A percentile compares a stretch with the other conserved stretches of the same genome.
phyloP scores from a whole-genome alignment of 2,329 filamentous ascomycete genomes.

The Sarocladiaceae sp. region DNA sequence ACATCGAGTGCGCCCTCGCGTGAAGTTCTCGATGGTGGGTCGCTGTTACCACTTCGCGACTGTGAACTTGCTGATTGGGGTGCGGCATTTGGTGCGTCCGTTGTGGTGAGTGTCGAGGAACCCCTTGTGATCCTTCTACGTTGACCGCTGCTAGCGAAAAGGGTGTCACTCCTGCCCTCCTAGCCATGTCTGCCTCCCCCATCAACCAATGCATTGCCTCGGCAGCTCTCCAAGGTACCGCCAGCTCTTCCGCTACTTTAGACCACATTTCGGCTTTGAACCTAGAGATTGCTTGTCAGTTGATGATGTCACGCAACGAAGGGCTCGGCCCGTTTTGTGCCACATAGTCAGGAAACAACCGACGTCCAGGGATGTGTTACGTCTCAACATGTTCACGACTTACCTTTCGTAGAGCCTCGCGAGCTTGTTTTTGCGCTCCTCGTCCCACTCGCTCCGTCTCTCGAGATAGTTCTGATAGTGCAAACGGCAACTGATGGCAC shows the following conservation, averaged over 20 bases:
- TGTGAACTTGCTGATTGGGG: conserved; percentile 23
- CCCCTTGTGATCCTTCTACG: conserved; percentile 30
- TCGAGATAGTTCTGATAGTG: conserved; percentile 98
- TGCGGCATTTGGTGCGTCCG: conserved; percentile 14
- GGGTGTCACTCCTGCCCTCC: conserved; percentile 81
- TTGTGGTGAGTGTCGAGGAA: conserved; percentile 31
- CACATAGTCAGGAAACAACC: neutral
- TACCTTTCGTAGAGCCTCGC: conserved; percentile 94
- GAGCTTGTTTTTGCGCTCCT: conserved; percentile 95
- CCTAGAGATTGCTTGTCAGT: conserved; percentile 40
- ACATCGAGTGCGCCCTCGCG: conserved; percentile 16
- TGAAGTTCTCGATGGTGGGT: conserved; percentile 17
- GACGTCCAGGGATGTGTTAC: neutral
- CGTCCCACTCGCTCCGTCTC: conserved; percentile 89
- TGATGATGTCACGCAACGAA: neutral
- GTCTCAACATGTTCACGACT: conserved; percentile 21
- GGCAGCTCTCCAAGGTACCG: conserved; percentile 88
- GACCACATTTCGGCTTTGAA: conserved; percentile 99
- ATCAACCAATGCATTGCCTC: conserved; percentile 99
- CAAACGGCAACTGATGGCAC: conserved; percentile 87
- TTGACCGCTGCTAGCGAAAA: conserved; percentile 66
- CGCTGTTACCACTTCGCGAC: conserved; percentile 35
- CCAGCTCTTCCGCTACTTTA: conserved; percentile 92
- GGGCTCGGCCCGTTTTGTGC: neutral
- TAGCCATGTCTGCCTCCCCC: conserved; percentile 89